Conservation (phyloP, 148 eudicot species). For the Camellia sinensis region DNA sequence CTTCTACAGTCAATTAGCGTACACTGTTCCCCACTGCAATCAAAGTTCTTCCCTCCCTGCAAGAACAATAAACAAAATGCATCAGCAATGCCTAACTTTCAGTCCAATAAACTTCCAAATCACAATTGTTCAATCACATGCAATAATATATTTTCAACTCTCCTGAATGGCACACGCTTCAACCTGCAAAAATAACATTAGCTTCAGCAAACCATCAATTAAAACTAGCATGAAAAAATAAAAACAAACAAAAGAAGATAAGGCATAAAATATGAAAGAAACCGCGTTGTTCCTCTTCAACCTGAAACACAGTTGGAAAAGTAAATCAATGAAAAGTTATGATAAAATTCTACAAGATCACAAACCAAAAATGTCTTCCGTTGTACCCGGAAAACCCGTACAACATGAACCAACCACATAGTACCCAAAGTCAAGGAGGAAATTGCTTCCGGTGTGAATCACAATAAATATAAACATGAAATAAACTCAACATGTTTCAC, state of each 20-base stretch:
- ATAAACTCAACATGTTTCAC: neutral
- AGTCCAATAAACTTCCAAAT: neutral
- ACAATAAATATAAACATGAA: neutral
- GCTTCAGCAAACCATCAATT: conserved; percentile 25
- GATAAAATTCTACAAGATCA: neutral
- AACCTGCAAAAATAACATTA: conserved; percentile 33
- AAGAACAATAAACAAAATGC: neutral
- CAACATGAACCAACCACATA: conserved; percentile 8
- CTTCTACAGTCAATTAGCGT: neutral
- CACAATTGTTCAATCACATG: neutral
- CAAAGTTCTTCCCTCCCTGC: conserved; percentile 7
- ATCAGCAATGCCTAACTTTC: neutral
- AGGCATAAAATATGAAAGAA: neutral
- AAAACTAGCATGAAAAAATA: conserved; percentile 13
- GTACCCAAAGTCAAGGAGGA: neutral
- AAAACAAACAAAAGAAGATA: neutral
- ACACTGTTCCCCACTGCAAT: neutral
- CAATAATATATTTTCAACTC: conserved; percentile 24
- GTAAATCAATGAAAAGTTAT: neutral
- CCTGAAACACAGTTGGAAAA: conserved; percentile 12
- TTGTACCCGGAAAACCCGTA: neutral
- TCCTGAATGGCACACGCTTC: conserved; percentile 29
- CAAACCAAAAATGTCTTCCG: neutral
- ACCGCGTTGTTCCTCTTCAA: neutral
- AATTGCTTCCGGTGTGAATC: neutral